phyloP scores from a whole-genome alignment of 768 basidiomycete genomes.

The Cystoderma amianthinum region DNA sequence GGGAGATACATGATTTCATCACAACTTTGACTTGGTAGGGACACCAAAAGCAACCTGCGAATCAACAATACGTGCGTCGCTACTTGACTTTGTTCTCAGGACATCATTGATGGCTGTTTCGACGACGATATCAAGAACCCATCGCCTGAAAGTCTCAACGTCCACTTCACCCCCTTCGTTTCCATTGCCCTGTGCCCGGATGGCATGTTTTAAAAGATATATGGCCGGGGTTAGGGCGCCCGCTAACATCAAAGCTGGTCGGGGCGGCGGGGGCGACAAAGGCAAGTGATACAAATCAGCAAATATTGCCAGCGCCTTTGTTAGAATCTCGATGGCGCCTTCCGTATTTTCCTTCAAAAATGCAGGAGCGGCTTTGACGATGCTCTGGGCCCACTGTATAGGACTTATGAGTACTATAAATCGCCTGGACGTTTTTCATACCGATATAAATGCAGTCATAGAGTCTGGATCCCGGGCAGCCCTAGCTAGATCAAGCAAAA shows the following conservation, averaged over 20 bases:
- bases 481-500: slow-evolving; percentile 60
- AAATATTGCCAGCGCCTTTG: slow-evolving; percentile 32
- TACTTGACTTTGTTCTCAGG: slow-evolving; percentile 16
- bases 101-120: slow-evolving; percentile 30
- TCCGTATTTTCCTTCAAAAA: slow-evolving; percentile 20
- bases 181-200: slow-evolving; percentile 40
- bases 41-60: slow-evolving; percentile 27
- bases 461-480: slow-evolving; percentile 38
- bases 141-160: slow-evolving; percentile 45
- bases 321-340: slow-evolving; percentile 23
- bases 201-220: slow-evolving; percentile 62
- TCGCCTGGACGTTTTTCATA: slow-evolving; percentile 16
- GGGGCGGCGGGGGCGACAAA: slow-evolving; percentile 40
- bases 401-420: slow-evolving; percentile 1
- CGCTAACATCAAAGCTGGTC: slow-evolving; percentile 52
- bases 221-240: slow-evolving; percentile 46
- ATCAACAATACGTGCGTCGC: slow-evolving; percentile 18
- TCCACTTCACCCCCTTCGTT: slow-evolving; percentile 31
- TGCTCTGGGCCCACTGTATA: slow-evolving; percentile 43
- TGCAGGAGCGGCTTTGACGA: slow-evolving; percentile 35
- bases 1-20: too few species aligned
- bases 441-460: slow-evolving; percentile 41
- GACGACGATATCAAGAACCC: slow-evolving; percentile 37
- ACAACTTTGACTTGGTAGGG: slow-evolving; percentile 14
- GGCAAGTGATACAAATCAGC: slow-evolving; percentile 28